Evolutionary conservation across 345 rosid species (phyloP), one percentile per base, ranked within the genome.

Genomic region (Sisymbrium altissimum): DNA sequence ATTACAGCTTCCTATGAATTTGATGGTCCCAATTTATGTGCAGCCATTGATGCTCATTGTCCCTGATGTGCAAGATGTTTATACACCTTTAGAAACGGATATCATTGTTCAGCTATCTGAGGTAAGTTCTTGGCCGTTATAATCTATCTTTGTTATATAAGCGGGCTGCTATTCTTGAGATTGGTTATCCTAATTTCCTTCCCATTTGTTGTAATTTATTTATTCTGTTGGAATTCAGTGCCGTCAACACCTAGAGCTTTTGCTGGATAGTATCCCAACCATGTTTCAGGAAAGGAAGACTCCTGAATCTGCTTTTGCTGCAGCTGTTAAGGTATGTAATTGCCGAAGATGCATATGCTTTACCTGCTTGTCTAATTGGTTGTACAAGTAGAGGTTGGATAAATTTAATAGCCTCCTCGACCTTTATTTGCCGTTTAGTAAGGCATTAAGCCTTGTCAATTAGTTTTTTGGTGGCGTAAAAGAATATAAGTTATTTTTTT

Each of bases 21-120:
- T 71, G 15, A 41, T 52, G 23, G 69, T 58, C 33, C 19, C 59
- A 54, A 4, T 64, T 70, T 68, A 30, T 74, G 61, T 87, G 87
- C 92, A 92, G 96, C 99, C 97, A 43, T 59, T 92, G 86, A 95
- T 95, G 99, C 92, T 95, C 62, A 88, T 95, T 66, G 97, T 92
- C 70, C 99, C 99, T 27, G 99, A 95, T 76, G 77, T 95, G 50
- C 89, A 89, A 86, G 99, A 95, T 83, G 97, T 95, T 39, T 95
- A 92, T 73, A 95, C 99, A 67, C 99, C 99, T 48, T 76, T 95
- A 69, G 83, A 90, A 78, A 84, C 92, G 46, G 99, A 95, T 85
- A 85, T 95, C 49, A 71, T 95, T 77, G 97, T 95, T 76, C 93
- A 82, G 39, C 85, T 92, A 71, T 87, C 97, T 61, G 97, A 95